Base-by-base conservation (phyloP, 1,284 basidiomycete species). In the Hemileia vastatrix region DNA sequence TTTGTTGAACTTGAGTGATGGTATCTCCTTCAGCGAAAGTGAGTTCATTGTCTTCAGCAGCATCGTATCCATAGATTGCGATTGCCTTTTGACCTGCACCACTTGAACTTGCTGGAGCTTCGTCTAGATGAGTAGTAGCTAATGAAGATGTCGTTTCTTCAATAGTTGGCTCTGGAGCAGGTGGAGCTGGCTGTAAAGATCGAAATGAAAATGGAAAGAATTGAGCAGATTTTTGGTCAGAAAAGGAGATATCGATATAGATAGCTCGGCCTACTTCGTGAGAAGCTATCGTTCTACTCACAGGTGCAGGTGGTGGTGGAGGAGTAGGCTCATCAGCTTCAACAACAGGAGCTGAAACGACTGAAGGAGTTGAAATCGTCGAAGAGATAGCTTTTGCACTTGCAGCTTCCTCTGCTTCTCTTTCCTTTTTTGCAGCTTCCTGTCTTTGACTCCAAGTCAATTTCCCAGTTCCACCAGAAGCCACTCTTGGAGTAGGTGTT, bases 391-490 rank as follows among this genome's bases (percentile, higher is more conserved):
- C 86, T 48, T 80, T 79, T 50, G 80, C 80, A 69, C 87, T 89
- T 24, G 78, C 80, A 2, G 80, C 79, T 65, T 89, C 88, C 65
- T 95, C 91, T 70, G 88, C 88, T 68, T 86, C 87, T 8, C 81
- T 79, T 70, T 90, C 86, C 71, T 86, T 86, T 80, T 91, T 92
- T 2, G 89, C 86, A 32, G 86, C 78, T 0, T 88, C 90, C 74
- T 94, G 90, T 44, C 91, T 81, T 75, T 94, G 87, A 65, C 83
- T 86, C 91, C 91, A 94, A 0, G 90, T 93, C 60, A 93, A 77
- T 75, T 90, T 91, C 80, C 74, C 60, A 23, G 27, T 31, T 43
- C 69, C 73, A 21, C 69, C 72, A 3, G 48, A 48, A 45, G 65
- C 45, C 23, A 44, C 60, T 15, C 73, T 64, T 1, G 61, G 60